phyloP scores from a whole-genome alignment of 345 rosid genomes.

The Populus euphratica region DNA sequence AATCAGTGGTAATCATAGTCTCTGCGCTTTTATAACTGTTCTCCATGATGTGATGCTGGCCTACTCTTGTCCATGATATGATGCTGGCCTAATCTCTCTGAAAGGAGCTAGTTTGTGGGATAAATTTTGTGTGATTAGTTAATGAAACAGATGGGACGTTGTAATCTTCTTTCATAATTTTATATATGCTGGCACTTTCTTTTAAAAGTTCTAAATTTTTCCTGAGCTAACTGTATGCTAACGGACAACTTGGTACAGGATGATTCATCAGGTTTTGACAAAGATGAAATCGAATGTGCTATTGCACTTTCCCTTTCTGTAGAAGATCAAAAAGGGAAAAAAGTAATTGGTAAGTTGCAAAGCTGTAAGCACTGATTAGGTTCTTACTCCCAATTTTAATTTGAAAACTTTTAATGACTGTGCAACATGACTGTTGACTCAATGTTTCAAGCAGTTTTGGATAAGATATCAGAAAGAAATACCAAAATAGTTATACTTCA shows the following conservation, averaged over 20 bases:
- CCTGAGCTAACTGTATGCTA: neutral
- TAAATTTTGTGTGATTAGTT: neutral
- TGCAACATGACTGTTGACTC: neutral
- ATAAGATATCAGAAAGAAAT: neutral
- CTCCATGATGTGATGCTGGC: neutral
- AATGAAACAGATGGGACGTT: conserved; percentile 5
- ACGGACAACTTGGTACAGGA: conserved; percentile 49
- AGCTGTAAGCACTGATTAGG: neutral
- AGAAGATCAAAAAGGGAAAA: conserved; percentile 70
- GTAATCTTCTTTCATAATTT: conserved; percentile 1
- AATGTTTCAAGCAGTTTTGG: neutral
- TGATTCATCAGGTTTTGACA: conserved; percentile 69
- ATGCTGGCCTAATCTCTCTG: neutral
- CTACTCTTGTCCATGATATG: conserved; percentile 2
- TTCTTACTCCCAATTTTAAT: neutral
- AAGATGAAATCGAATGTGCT: conserved; percentile 71
- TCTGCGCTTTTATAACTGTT: conserved; percentile 1
- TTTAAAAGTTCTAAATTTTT: neutral
- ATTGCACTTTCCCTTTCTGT: conserved; percentile 83
- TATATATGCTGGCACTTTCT: neutral
- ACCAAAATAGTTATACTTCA: neutral
- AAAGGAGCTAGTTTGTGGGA: neutral
- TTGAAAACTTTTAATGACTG: neutral
- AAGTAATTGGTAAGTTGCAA: conserved; percentile 58
- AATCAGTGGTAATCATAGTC: conserved; percentile 50